Evolutionary conservation across 1,284 basidiomycete genomes (phyloP).

Genomic region (Stygiomarasmius scandens): DNA sequence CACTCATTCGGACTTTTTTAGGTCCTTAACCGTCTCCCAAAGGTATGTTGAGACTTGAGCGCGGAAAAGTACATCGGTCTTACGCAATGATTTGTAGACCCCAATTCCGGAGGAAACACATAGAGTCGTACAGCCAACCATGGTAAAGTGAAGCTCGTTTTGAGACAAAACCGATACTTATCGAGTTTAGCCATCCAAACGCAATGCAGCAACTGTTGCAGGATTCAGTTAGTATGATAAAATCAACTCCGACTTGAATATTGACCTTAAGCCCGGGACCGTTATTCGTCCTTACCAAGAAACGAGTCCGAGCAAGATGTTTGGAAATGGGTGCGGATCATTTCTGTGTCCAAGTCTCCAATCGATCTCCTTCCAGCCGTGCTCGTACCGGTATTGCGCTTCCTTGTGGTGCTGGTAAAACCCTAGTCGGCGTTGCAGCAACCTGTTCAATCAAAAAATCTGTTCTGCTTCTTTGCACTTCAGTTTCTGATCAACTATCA

Average conservation of each 20-base stretch:
- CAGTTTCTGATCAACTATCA: constrained; percentile 99
- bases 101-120: background rate
- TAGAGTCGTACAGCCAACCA: no score
- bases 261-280: constrained; percentile 94
- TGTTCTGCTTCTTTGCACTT: constrained; percentile 96
- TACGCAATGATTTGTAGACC: no score
- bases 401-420: constrained; percentile 98
- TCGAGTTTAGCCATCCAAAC: no score
- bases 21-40: constrained; percentile 18
- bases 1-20: no score
- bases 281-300: constrained; percentile 96
- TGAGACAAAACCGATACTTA: no score
- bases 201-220: no score
- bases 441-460: constrained; percentile 99
- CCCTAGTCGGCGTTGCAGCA: constrained; percentile 97
- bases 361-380: constrained; percentile 57
- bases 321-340: constrained; percentile 83
- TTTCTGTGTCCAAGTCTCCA: background rate
- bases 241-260: constrained; percentile 91
- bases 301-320: constrained; percentile 97
- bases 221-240: no score
- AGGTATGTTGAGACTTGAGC: no score
- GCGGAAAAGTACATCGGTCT: background rate
- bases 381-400: constrained; percentile 91
- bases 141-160: no score